Conservation (phyloP, 1,284 basidiomycete genomes). For the Paramarasmius palmivorus region DNA sequence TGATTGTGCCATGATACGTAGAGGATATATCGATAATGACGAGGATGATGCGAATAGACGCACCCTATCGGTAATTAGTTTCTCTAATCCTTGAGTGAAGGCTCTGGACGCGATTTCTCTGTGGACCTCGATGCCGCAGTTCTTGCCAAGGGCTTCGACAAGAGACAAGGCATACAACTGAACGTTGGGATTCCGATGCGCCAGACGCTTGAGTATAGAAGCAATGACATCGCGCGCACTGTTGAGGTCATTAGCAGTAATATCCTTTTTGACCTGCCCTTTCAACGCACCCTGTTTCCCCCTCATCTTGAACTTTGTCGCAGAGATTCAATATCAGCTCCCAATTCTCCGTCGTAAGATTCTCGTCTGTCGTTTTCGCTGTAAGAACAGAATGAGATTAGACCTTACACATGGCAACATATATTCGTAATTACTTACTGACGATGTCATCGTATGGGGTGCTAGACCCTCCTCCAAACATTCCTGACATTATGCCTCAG, state of each 20-base stretch:
- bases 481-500: slow-evolving; percentile 26
- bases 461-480: slow-evolving; percentile 65
- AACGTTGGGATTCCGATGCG: slow-evolving; percentile 95
- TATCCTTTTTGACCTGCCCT: neutral
- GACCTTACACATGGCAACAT: slow-evolving; percentile 3
- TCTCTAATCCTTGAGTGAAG: slow-evolving; percentile 88
- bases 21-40: too few relatives aligned
- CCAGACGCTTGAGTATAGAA: slow-evolving; percentile 86
- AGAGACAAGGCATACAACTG: slow-evolving; percentile 93
- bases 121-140: slow-evolving; percentile 81
- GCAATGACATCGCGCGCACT: slow-evolving; percentile 89
- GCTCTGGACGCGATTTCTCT: slow-evolving; percentile 88
- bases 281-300: slow-evolving; percentile 69
- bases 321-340: slow-evolving; percentile 94
- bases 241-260: too few relatives aligned
- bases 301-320: slow-evolving; percentile 93
- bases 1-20: too few relatives aligned
- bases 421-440: slow-evolving; percentile 52
- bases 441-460: slow-evolving; percentile 96
- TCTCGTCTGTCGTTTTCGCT: slow-evolving; percentile 96
- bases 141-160: slow-evolving; percentile 88
- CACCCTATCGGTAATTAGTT: slow-evolving; percentile 87
- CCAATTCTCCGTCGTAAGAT: slow-evolving; percentile 94
- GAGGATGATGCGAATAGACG: too few relatives aligned
- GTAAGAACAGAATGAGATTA: slow-evolving; percentile 11